Evolutionary conservation across 768 basidiomycete genomes (phyloP).

Genomic region (Collybia mongolica): DNA sequence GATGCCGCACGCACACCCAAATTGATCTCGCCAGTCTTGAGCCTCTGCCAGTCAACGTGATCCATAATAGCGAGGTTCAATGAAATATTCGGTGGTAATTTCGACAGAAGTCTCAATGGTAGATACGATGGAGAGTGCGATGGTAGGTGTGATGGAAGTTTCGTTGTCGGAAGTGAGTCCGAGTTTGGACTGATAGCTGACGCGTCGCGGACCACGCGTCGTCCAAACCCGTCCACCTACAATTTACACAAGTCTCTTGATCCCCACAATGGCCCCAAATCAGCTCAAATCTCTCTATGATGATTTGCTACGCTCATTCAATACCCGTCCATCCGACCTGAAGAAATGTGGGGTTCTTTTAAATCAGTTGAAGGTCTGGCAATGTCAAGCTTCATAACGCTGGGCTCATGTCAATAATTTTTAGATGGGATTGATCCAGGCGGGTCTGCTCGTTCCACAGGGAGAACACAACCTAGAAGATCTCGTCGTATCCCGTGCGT

Average conservation of each 20-base stretch:
- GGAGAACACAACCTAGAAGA: slow-evolving; percentile 63
- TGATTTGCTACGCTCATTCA: slow-evolving; percentile 67
- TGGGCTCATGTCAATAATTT: background rate
- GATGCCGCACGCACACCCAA: slow-evolving; percentile 70
- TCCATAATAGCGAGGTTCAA: slow-evolving; percentile 42
- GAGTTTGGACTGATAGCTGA: slow-evolving; percentile 36
- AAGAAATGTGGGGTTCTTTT: slow-evolving; percentile 63
- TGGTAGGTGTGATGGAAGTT: no score
- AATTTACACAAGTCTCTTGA: slow-evolving; percentile 5
- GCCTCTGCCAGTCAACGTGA: slow-evolving; percentile 77
- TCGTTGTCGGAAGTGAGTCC: background rate
- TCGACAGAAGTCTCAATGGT: background rate
- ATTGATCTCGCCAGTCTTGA: slow-evolving; percentile 96
- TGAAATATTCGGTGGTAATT: background rate
- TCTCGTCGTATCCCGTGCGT: slow-evolving; percentile 67
- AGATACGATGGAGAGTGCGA: slow-evolving; percentile 13
- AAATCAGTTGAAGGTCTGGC: slow-evolving; percentile 69
- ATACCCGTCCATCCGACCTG: slow-evolving; percentile 63
- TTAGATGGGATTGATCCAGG: slow-evolving; percentile 76
- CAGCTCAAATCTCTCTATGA: slow-evolving; percentile 63
- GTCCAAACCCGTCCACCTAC: slow-evolving; percentile 13
- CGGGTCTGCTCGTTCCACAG: slow-evolving; percentile 75
- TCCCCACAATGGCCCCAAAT: slow-evolving; percentile 42
- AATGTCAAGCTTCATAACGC: background rate
- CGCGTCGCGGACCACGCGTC: slow-evolving; percentile 52